A percentile compares a stretch with the other conserved stretches of the same genome.
phyloP scores from a whole-genome alignment of 768 basidiomycete genomes.

The Termitomyces sp. region DNA sequence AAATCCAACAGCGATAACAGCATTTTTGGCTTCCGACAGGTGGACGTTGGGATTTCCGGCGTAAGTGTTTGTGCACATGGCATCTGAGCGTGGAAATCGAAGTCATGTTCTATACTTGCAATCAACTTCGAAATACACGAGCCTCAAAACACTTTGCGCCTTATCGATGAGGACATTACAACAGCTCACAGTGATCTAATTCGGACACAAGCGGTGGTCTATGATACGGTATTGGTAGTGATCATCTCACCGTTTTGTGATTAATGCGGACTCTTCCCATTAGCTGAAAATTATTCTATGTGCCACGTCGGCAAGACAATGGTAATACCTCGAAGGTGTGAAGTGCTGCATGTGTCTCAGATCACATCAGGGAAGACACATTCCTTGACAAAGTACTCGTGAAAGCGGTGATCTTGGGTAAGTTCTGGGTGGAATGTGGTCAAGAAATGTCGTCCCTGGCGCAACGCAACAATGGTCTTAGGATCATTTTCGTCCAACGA shows the following conservation, averaged over 20 bases:
- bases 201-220: neutral
- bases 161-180: neutral
- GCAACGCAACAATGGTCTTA: constrained; percentile 73
- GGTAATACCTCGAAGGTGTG: neutral
- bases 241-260: neutral
- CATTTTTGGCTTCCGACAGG: neutral
- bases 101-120: constrained; percentile 1
- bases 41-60: neutral
- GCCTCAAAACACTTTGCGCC: neutral
- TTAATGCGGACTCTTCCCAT: neutral
- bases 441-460: constrained; percentile 78
- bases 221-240: neutral
- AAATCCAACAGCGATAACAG: neutral
- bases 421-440: constrained; percentile 96
- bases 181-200: neutral
- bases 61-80: neutral
- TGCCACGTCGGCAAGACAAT: neutral
- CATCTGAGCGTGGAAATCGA: neutral
- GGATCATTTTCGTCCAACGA: constrained; percentile 47
- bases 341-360: neutral
- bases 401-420: constrained; percentile 81
- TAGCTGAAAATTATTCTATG: neutral
- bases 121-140: neutral
- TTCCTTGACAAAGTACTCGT: constrained; percentile 82
- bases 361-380: constrained; percentile 46